Base-by-base conservation (phyloP, 1,284 basidiomycete species). In the Sphaerobolus stellatus region DNA sequence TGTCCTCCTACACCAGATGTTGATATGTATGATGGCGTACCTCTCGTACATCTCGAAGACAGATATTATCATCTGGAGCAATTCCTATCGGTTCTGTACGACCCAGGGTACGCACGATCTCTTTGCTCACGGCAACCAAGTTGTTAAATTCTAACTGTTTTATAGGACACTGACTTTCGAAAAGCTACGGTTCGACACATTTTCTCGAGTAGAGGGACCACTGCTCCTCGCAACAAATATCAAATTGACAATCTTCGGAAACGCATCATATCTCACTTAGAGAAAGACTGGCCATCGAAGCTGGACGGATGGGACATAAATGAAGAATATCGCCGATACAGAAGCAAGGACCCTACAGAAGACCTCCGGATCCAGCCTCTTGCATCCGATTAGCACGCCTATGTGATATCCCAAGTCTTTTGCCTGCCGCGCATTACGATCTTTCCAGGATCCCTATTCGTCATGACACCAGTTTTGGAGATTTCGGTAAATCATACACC, bases 351-450 rank as follows among this genome's bases (percentile, higher is more conserved):
- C n/a, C n/a, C n/a, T n/a, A n/a, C n/a, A n/a, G n/a, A n/a, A n/a
- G n/a, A n/a, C n/a, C n/a, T n/a, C 69, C 69, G 30, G 69, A 71
- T 59, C 68, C 69, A 54, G 68, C 67, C 6, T 33, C 50, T 20
- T 51, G 55, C 9, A 56, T 61, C 25, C 55, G 50, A n/a, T 52
- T 61, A 24, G 59, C 58, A 3, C 44, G 48, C n/a, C 46, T 56
- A n/a, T 57, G 47, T 50, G 45, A 54, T 30, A 40, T 58, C 14
- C 58, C 48, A 18, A 44, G 43, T 16, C 52, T 61, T 20, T 54
- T 59, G 4, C 60, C 58, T 20, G 60, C 58, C 20, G 60, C 60
- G 80, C 82, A 79, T 75, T 79, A 63, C 69, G 72, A 48, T 68
- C 72, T 30, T 11, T 43, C 41, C 3, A 20, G 41, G 3, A 43